A percentile compares a stretch with the other conserved stretches of the same genome.
Conservation (phyloP, 163 green algal genomes). For the Botryococcus braunii region DNA sequence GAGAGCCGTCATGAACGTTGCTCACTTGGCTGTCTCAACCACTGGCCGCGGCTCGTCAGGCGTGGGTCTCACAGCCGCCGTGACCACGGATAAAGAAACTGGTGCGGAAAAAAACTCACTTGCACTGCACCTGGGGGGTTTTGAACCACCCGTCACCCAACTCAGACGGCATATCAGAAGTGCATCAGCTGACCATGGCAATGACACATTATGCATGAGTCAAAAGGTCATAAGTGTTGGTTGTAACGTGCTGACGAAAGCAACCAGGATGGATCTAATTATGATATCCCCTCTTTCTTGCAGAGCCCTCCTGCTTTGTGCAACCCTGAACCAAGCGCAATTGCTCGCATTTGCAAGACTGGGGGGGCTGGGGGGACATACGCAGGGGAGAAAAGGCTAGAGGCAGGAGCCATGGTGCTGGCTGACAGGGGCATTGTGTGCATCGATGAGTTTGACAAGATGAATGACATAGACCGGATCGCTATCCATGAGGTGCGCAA, state of each 20-base stretch:
- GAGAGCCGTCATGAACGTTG: slow-evolving; percentile 87
- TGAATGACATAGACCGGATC: slow-evolving; percentile 93
- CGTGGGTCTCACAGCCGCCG: slow-evolving; percentile 94
- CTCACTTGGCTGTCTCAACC: slow-evolving; percentile 82
- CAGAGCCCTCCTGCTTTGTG: too few relatives aligned
- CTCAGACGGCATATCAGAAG: too few relatives aligned
- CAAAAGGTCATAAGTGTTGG: neutral
- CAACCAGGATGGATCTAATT: too few relatives aligned
- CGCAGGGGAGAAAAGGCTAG: slow-evolving; percentile 85
- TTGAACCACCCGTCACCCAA: too few relatives aligned
- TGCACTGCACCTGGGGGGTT: too few relatives aligned
- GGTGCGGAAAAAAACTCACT: too few relatives aligned
- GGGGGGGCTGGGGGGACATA: neutral
- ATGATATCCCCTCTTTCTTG: too few relatives aligned
- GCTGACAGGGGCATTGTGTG: slow-evolving; percentile 96
- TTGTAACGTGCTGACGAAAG: too few relatives aligned
- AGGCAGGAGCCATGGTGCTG: slow-evolving; percentile 97
- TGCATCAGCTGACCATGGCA: too few relatives aligned
- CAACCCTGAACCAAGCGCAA: too few relatives aligned
- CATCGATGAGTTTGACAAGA: slow-evolving; percentile 99
- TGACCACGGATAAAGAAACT: slow-evolving; percentile 87
- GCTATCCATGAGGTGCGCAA: slow-evolving; percentile 95
- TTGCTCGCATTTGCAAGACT: slow-evolving; percentile 6
- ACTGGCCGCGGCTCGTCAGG: slow-evolving; percentile 91
- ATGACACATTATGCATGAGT: neutral